Evolutionary conservation across 2,329 filamentous ascomycete genomes (phyloP), one percentile per base, ranked within the genome.

Genomic region (Colletotrichum scovillei): DNA sequence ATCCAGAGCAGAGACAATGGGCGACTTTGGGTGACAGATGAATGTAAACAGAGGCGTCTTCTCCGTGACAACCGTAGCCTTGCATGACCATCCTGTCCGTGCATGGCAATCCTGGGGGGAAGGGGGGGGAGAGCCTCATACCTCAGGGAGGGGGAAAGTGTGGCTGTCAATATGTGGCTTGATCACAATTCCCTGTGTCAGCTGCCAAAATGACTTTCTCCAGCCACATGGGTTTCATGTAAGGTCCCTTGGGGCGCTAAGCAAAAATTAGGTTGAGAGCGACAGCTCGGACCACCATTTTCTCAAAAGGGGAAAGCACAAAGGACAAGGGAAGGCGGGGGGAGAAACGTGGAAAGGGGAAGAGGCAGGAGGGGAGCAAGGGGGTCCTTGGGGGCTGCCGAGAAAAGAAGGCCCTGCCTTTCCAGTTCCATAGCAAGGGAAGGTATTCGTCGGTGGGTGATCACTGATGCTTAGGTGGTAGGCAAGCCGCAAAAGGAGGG

Each of bases 11-110:
- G 60, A 70, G 70, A 57, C 70, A 49, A 24, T 58, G 42, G 49
- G 56, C 32, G 42, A 53, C 26, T 46, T 32, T 53, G n/a, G 56
- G 60, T 22, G 24, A 60, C 57, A 49, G 16, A 49, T 58, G 68
- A 67, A 74, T 53, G 72, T 74, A 74, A 74, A 74, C 72, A 74
- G 63, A 74, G 67, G 62, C 63, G 72, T 26, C 52, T 62, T 73
- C 63, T 62, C 71, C 76, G 72, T 67, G 76, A 78, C 79, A 78
- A 79, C 79, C 65, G 55, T 67, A 77, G 76, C 78, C 75, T 78
- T 76, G 76, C 75, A 77, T 67, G 53, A 24, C 26, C 59, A 19
- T 60, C 42, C 53, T 55, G 46, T 59, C 55, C 53, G 24, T 58
- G 62, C 66, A 63, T 53, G 66, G 55, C 56, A 53, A 46, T 19